Conservation (phyloP, 75 land plant species). For the Picea sitchensis region DNA sequence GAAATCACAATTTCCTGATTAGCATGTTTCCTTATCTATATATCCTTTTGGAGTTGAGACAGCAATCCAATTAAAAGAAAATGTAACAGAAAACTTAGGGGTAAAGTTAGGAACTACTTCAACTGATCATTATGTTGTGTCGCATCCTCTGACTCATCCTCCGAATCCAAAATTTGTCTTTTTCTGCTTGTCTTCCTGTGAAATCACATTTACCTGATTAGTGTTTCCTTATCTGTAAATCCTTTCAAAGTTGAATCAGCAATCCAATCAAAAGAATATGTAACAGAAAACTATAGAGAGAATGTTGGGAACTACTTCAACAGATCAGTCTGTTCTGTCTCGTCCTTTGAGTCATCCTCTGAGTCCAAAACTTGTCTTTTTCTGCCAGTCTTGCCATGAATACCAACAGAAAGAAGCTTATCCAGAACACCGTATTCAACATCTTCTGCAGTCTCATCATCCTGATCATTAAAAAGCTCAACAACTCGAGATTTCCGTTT, state of each 20-base stretch:
- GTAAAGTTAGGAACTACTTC: background rate
- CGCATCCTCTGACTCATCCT: constrained; percentile 4
- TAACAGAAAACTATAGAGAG: background rate
- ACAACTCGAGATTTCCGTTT: constrained; percentile 12
- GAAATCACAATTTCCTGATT: too few relatives aligned
- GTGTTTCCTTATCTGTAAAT: too few relatives aligned
- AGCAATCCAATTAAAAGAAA: too few relatives aligned
- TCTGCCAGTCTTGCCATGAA: background rate
- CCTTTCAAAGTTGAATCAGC: too few relatives aligned
- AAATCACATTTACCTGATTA: background rate
- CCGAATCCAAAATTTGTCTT: constrained; percentile 2
- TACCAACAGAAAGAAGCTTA: background rate
- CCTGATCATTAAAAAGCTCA: constrained; percentile 1
- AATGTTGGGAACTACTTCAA: background rate
- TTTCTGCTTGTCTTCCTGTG: constrained; percentile 7
- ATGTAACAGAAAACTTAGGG: too few relatives aligned
- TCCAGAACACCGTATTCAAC: background rate
- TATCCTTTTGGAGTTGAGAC: too few relatives aligned
- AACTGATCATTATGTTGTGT: too few relatives aligned
- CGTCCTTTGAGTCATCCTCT: constrained; percentile 11
- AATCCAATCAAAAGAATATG: too few relatives aligned
- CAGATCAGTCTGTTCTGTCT: constrained; percentile 1
- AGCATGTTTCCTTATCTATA: too few relatives aligned
- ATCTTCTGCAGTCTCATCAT: constrained; percentile 13
- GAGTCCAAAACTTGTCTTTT: constrained; percentile 9